Base-by-base conservation (phyloP, 1,284 basidiomycete genomes). In the Puccinia triticina region DNA sequence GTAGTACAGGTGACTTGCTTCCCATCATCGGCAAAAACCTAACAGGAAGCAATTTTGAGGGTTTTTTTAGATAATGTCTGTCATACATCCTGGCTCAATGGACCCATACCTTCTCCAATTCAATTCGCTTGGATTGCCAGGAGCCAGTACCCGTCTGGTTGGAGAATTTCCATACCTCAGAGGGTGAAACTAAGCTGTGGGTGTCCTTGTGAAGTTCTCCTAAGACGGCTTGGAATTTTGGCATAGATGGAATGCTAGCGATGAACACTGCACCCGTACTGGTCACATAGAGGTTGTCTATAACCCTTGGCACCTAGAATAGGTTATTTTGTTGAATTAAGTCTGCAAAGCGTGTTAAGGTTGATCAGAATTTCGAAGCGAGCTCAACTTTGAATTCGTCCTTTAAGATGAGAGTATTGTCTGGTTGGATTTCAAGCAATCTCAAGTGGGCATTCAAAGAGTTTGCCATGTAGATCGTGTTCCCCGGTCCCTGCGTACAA, bases 21-120 rank as follows among this genome's bases (percentile, higher is more conserved):
- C 7, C 81, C 81, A 76, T 82, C 81, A 59, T 82, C 81, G 55
- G 46, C 61, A 57, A 82, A 82, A 48, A 82, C 53, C 81, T 82
- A 69, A 5, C 14, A 57, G 21, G n/a, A 29, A 50, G 12, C 1
- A 48, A 73, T 50, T 73, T 21, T 1, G 4, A 72, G 2, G 26
- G n/a, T 16, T 46, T 72, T 5, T 32, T 59, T 40, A 8, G 14
- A 37, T n/a, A 23, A 21, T 26, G 11, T 61, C 32, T 2, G 14
- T 26, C 16, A 12, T 18, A 16, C 32, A 29, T 61, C 32, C 32
- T 50, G 5, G 5, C 48, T 50, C 48, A 50, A 10, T 50, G 11
- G 18, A 23, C 34, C 48, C 43, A 55, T 43, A 76, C 72, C 53
- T 67, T 82, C 34, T 82, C 46, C 26, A 75, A n/a, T 48, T 34